Evolutionary conservation across 768 basidiomycete genomes (phyloP), one percentile per base, ranked within the genome.

Genomic region (Hebeloma cylindrosporum): DNA sequence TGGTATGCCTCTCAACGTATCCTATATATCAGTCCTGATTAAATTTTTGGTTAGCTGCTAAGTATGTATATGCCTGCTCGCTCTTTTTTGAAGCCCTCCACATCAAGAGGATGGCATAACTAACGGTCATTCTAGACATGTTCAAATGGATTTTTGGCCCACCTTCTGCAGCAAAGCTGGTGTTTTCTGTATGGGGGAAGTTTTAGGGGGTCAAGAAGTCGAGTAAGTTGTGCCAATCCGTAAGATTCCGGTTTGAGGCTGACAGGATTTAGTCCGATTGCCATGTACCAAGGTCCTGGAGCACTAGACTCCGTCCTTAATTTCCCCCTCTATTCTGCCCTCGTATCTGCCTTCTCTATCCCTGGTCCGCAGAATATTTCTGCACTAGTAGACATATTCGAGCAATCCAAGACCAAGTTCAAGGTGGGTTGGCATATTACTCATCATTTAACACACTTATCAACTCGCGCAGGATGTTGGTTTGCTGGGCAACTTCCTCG

Each of bases 171-270:
- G 63, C 33, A 79, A 78, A n/a, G 86, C 88, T 0, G 88, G 83
- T 9, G 85, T 92, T 7, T 92, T 86, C 67, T 92, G 87, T 57
- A 84, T 92, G 42, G 92, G 92, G 29, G 90, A 93, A 66, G 85
- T 93, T 35, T 80, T 72, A 54, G 74, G 79, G 47, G 75, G 74
- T 33, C 60, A 68, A 40, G 68, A 82, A 39, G 63, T 80, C 35
- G 63, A 70, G 83, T 84, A 58, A 27, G 66, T 53, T 9, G 4
- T 17, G 16, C 17, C 37, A 17, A 23, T 22, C 20, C 26, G 28
- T 37, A 34, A 18, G 37, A 9, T 43, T 13, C 17, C 49, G 38
- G 20, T 8, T 16, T 3, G 25, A 33, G 14, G 30, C 35, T 34
- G 20, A 44, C 27, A 14, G 16, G 18, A 29, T 37, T 7, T 50